Percentiles rank a stretch among this genome's conserved stretches.
Evolutionary conservation across 225 moss, liverwort and hornwort genomes (phyloP).

Genomic region (Physcomitrellopsis africana): DNA sequence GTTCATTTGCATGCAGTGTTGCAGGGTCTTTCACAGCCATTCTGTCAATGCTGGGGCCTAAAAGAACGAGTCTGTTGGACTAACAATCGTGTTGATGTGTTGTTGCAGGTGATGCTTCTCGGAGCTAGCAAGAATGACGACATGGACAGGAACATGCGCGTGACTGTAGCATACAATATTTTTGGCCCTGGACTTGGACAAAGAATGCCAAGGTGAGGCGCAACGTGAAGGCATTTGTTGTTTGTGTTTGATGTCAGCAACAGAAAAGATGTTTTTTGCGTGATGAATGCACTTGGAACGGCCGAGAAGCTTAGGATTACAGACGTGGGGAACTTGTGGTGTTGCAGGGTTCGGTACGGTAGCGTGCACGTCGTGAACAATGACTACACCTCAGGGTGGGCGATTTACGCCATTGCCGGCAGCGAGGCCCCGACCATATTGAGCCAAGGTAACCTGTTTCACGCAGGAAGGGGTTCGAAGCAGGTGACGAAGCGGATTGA

Average conservation of each 20-base stretch:
- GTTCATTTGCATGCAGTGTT: too few relatives aligned
- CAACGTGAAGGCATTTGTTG: too few relatives aligned
- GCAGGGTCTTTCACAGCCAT: too few relatives aligned
- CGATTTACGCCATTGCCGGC: slow-evolving; percentile 46
- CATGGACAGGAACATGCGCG: slow-evolving; percentile 57
- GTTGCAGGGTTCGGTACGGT: slow-evolving; percentile 42
- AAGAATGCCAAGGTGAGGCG: slow-evolving; percentile 47
- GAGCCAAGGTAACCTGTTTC: slow-evolving; percentile 43
- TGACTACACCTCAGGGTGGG: slow-evolving; percentile 56
- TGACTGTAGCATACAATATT: slow-evolving; percentile 73
- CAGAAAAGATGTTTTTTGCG: too few relatives aligned
- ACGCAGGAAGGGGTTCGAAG: slow-evolving; percentile 32
- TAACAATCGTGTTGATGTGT: too few relatives aligned
- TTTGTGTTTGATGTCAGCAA: too few relatives aligned
- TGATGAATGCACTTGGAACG: too few relatives aligned
- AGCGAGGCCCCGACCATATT: slow-evolving; percentile 54
- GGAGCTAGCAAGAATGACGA: slow-evolving; percentile 59
- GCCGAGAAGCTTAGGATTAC: too few relatives aligned
- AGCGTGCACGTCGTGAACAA: slow-evolving; percentile 58
- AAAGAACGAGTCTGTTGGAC: too few relatives aligned
- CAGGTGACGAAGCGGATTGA: slow-evolving; percentile 51
- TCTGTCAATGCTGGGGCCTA: too few relatives aligned
- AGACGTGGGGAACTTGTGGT: too few relatives aligned
- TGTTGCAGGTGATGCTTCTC: slow-evolving; percentile 61
- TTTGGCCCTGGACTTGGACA: slow-evolving; percentile 62